Base-by-base conservation (phyloP, 345 rosid genomes). In the Nasturtium officinale region DNA sequence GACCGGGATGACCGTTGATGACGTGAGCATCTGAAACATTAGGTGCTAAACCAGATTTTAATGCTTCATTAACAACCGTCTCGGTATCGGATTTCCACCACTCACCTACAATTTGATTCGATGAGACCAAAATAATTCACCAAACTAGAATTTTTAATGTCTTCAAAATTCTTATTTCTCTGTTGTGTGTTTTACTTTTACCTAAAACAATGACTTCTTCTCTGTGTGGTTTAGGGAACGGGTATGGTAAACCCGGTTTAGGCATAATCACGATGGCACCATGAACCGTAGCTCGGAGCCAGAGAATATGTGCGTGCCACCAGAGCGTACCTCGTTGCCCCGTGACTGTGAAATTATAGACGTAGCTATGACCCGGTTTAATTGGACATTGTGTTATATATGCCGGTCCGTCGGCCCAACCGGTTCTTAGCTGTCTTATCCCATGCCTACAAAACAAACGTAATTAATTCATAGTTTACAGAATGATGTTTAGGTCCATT, bases 11-110 rank as follows among this genome's bases (percentile, higher is more conserved):
- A 11, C 96, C 97, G 38, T 91, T 94, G 60, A 94, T 94, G 67
- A 87, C 89, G 83, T 91, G 97, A 66, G 97, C 94, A 83, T 91
- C 97, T 2, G 97, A 91, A 40, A 89, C 90, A 75, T 94, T 91
- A 0, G 97, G 96, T 13, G 92, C 96, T 61, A 66, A 28, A 10
- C 98, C 97, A 46, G 95, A 88, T 54, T 79, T 88, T 37, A 48
- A 2, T 17, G 97, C 96, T 82, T 89, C 91, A 38, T 88, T 82
- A 55, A 88, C 69, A 67, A 94, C 90, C 16, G 78, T 81, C 82
- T 94, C 96, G 37, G 85, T 87, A 45, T 94, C 96, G 1, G 97
- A 91, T 79, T 89, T 91, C 98, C 98, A 94, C 98, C 98, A 94
- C 63, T 94, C 98, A 79, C 87, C 97, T 87, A 60, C 0, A 29